Evolutionary conservation across 1,284 basidiomycete genomes (phyloP).

Genomic region (Puccinia hordei): DNA sequence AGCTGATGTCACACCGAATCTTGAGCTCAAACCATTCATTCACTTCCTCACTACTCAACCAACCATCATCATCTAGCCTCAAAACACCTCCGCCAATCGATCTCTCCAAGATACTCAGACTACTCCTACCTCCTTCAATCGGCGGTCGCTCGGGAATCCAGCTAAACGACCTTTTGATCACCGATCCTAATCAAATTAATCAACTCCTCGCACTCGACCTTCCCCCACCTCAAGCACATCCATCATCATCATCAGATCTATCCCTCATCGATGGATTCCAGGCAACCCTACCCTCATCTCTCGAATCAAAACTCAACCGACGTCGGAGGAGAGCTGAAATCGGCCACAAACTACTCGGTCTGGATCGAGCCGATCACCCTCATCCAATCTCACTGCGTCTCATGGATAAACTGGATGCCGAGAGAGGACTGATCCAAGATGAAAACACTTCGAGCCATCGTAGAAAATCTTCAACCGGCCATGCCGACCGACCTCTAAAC

Average conservation of each 20-base stretch:
- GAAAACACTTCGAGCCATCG: slow-evolving; percentile 59
- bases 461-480: slow-evolving; percentile 67
- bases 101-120: neutral
- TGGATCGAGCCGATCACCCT: slow-evolving; percentile 64
- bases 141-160: neutral
- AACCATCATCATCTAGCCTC: slow-evolving; percentile 3
- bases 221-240: slow-evolving; percentile 50
- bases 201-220: slow-evolving; percentile 54
- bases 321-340: slow-evolving; percentile 68
- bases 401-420: slow-evolving; percentile 32
- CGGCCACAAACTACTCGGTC: slow-evolving; percentile 71
- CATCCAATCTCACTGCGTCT: slow-evolving; percentile 65
- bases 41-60: neutral
- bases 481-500: slow-evolving; percentile 51
- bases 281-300: slow-evolving; percentile 84
- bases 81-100: neutral
- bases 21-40: neutral
- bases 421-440: neutral
- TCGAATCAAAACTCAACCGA: slow-evolving; percentile 72
- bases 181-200: slow-evolving; percentile 53
- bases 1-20: slow-evolving; percentile 29
- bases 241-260: slow-evolving; percentile 21
- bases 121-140: neutral
- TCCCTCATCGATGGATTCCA: slow-evolving; percentile 78
- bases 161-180: slow-evolving; percentile 29